A percentile compares a stretch with the other conserved stretches of the same genome.
Evolutionary conservation across 768 basidiomycete genomes (phyloP).

Genomic region (Naganishia kalamii): DNA sequence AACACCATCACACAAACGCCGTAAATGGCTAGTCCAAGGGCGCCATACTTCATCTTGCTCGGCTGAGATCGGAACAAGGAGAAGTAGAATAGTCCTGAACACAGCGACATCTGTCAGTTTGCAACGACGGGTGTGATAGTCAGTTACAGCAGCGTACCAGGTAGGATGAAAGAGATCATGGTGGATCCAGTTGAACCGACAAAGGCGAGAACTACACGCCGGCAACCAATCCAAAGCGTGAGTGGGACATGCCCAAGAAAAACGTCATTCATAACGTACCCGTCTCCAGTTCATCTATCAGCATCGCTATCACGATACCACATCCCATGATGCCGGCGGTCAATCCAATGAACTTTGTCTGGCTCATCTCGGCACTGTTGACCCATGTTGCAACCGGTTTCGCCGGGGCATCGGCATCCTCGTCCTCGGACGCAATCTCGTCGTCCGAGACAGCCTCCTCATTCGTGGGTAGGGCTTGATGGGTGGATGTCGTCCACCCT

Average conservation of each 20-base stretch:
- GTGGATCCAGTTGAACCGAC: conserved; percentile 96
- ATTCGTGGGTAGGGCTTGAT: conserved; percentile 23
- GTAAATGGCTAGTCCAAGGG: conserved; percentile 65
- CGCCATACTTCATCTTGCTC: conserved; percentile 55
- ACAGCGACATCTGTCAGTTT: conserved; percentile 50
- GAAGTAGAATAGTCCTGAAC: conserved; percentile 60
- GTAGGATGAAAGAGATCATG: conserved; percentile 92
- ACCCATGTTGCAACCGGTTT: conserved; percentile 10
- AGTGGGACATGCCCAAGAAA: background rate
- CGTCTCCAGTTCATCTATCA: conserved; percentile 45
- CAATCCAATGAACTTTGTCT: conserved; percentile 30
- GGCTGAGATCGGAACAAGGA: conserved; percentile 70
- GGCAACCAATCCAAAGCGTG: background rate
- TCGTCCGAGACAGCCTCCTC: conserved; percentile 40
- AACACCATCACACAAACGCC: conserved; percentile 74
- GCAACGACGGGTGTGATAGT: no score
- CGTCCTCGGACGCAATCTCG: conserved; percentile 33
- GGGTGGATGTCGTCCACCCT: conserved; percentile 25
- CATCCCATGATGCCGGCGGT: conserved; percentile 34
- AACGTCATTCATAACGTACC: conserved; percentile 24
- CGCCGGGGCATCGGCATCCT: conserved; percentile 24
- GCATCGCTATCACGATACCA: conserved; percentile 38
- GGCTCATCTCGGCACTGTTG: conserved; percentile 30
- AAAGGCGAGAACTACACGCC: conserved; percentile 71
- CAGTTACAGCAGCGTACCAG: conserved; percentile 50